A percentile compares a stretch with the other conserved stretches of the same genome.
Evolutionary conservation across 495 filamentous ascomycete species (phyloP).

Genomic region (Penicillium paradoxum): DNA sequence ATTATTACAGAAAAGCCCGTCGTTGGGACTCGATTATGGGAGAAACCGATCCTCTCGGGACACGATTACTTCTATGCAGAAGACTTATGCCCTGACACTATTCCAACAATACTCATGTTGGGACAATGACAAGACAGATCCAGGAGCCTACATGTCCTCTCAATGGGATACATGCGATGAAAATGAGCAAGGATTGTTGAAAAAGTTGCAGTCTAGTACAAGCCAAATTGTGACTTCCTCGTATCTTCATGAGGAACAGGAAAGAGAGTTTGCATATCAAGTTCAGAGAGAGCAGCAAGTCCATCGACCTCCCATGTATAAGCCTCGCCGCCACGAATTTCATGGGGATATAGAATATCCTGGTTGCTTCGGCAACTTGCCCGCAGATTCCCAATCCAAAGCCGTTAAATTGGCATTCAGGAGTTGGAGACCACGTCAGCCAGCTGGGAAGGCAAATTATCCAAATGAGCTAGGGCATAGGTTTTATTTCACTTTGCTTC

Average conservation of each 20-base stretch:
- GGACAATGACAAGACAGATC: neutral
- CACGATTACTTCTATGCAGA: slow-evolving; percentile 5
- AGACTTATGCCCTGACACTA: slow-evolving; percentile 11
- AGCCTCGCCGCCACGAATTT: slow-evolving; percentile 34
- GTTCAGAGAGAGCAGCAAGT: slow-evolving; percentile 53
- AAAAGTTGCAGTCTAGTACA: neutral
- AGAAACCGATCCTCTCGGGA: neutral
- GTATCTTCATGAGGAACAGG: slow-evolving; percentile 58
- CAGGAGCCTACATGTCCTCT: neutral
- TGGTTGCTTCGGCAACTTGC: neutral
- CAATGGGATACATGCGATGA: neutral
- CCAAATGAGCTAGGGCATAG: neutral
- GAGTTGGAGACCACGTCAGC: neutral
- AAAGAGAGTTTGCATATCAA: slow-evolving; percentile 58
- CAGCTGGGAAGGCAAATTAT: neutral
- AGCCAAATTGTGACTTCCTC: slow-evolving; percentile 15
- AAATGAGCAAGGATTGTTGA: neutral
- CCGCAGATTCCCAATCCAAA: neutral
- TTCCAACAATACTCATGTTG: slow-evolving; percentile 12
- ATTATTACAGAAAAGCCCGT: neutral
- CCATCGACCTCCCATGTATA: slow-evolving; percentile 34
- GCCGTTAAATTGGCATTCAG: neutral
- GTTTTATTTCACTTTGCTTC: neutral
- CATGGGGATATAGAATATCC: slow-evolving; percentile 21
- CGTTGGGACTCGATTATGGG: neutral